Evolutionary conservation across 768 basidiomycete genomes (phyloP).

Genomic region (Dacryopinax spathularia): DNA sequence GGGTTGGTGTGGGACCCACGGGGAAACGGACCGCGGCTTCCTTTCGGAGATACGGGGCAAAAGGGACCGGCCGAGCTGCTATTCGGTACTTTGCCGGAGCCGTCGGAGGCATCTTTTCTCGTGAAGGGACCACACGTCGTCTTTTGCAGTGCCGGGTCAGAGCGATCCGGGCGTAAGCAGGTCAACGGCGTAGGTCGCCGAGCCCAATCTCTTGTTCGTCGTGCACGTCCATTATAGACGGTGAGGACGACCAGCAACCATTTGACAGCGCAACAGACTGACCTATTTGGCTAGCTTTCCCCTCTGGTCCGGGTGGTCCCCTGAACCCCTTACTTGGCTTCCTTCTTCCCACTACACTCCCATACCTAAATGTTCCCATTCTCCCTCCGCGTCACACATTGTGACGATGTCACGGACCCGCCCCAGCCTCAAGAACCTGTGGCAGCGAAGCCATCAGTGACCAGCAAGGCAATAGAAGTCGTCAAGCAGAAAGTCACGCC

Average conservation of each 20-base stretch:
- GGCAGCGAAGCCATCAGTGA: background rate
- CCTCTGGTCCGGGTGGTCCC: background rate
- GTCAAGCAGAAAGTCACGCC: constrained; percentile 55
- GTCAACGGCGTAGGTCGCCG: too few relatives aligned
- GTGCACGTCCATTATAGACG: too few relatives aligned
- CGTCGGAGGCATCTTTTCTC: background rate
- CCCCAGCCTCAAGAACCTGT: background rate
- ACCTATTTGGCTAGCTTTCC: background rate
- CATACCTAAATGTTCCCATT: background rate
- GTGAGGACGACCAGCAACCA: too few relatives aligned
- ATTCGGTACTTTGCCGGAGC: background rate
- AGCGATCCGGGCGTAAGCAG: too few relatives aligned
- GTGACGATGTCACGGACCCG: background rate
- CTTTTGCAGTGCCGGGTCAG: background rate
- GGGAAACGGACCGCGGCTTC: too few relatives aligned
- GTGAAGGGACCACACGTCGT: background rate
- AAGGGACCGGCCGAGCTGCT: background rate
- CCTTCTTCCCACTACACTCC: background rate
- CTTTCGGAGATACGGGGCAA: background rate
- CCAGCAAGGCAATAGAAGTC: background rate
- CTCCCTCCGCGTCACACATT: background rate
- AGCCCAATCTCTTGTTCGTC: too few relatives aligned
- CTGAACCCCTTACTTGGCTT: background rate
- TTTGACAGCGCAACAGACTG: too few relatives aligned
- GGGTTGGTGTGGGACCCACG: too few relatives aligned